Percentiles rank a stretch among this genome's conserved stretches.
Evolutionary conservation across 441 rosid genomes (phyloP).

Genomic region (Pelargonium myrrhifolium): DNA sequence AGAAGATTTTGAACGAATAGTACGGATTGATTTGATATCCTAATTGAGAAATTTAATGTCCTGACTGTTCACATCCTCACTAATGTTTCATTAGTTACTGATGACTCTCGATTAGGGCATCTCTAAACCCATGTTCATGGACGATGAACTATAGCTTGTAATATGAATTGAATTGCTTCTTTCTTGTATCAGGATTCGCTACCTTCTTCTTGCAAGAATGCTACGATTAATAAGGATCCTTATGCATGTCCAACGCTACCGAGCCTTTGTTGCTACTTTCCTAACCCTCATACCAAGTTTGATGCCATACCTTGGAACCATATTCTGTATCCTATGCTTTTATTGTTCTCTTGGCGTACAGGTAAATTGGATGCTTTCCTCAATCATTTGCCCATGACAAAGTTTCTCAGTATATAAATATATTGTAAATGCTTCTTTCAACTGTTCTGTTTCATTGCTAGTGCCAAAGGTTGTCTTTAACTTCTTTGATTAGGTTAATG

Average conservation of each 20-base stretch:
- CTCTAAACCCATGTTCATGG: background rate
- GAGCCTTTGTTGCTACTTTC: constrained; percentile 91
- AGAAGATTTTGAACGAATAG: background rate
- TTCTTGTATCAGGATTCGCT: constrained; percentile 73
- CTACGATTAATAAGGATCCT: constrained; percentile 78
- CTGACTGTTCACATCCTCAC: background rate
- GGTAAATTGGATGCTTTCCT: constrained; percentile 34
- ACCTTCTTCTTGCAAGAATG: constrained; percentile 94
- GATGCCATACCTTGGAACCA: constrained; percentile 91
- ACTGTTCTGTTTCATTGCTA: background rate
- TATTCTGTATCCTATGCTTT: constrained; percentile 79
- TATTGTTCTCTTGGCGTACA: constrained; percentile 93
- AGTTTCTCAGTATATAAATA: background rate
- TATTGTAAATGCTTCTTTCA: constrained; percentile 5
- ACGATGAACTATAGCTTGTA: background rate
- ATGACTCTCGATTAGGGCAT: background rate
- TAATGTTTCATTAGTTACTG: constrained; percentile 5
- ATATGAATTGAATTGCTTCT: constrained; percentile 7
- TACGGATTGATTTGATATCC: background rate
- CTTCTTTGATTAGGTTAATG: constrained; percentile 6
- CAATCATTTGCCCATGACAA: background rate
- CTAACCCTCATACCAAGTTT: constrained; percentile 86
- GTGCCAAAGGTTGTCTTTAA: background rate
- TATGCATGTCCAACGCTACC: constrained; percentile 65
- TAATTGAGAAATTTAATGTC: background rate